Base-by-base conservation (phyloP, 768 basidiomycete genomes). In the Cystofilobasidium capitatum region DNA sequence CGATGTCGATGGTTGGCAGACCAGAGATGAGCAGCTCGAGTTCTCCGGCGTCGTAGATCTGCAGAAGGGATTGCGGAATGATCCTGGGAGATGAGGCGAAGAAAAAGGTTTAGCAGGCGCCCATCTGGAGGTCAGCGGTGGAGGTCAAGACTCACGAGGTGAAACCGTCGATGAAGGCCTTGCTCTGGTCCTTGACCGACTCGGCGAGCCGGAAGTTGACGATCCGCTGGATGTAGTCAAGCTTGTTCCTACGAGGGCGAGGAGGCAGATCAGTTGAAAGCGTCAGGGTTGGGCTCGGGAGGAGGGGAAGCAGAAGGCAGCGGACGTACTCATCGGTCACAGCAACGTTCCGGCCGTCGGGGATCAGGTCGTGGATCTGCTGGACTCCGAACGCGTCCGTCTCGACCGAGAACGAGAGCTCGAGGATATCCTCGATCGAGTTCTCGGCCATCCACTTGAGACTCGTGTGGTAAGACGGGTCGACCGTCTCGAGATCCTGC, bases 381-480 rank as follows among this genome's bases (percentile, higher is more conserved):
- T 86, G 91, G 68, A 88, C 84, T 62, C 96, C 96, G 73, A 99
- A 98, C 86, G 97, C 91, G 70, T 98, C 94, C 0, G 89, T 89
- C 78, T 99, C 94, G 37, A 93, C 88, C 70, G 90, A 91, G 80
- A 98, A 98, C 17, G 86, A 96, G 68, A 97, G 81, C 69, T 99
- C 91, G 71, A 93, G 76, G 24, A 82, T 79, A 26, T 69, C 68
- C 45, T 69, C 68, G 58, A 69, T 69, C 9, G 66, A 61, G 76
- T 99, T 98, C 74, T 98, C 93, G 70, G 97, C 79, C 77, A 99
- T 98, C 96, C 96, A 99, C 74, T 89, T 89, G 14, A 99, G 81
- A 0, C 91, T 94, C 71, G 94, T 97, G 81, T 97, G 97, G 77
- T 98, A 98, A 36, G 68, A 69, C 33, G 68, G 68, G 42, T 63